phyloP scores from a whole-genome alignment of 148 eudicot species.

The Persicaria tinctoria region DNA sequence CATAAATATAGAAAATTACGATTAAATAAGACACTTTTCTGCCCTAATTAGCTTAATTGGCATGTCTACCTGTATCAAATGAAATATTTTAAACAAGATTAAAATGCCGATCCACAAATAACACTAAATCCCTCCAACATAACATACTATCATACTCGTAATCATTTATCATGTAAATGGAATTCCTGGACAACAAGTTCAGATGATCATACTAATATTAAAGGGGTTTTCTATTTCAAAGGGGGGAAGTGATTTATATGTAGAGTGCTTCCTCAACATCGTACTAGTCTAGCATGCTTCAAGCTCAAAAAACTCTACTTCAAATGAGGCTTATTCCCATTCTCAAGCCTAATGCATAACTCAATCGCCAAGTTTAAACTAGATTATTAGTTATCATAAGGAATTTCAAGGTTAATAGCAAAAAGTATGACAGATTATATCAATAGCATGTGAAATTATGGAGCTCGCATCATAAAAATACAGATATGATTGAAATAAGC shows the following conservation, averaged over 20 bases:
- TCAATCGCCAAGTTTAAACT: not conserved
- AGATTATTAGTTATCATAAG: not conserved
- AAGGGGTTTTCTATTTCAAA: not conserved
- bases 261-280: too few species aligned
- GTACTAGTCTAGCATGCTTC: too few species aligned
- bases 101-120: not conserved
- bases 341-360: not conserved
- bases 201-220: not conserved
- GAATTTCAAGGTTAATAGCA: not conserved
- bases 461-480: not conserved
- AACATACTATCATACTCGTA: not conserved
- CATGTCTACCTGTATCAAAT: conserved; percentile 62
- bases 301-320: too few species aligned
- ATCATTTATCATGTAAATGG: not conserved
- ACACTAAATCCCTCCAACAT: not conserved
- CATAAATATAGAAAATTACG: conserved; percentile 31
- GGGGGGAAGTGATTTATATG: not conserved
- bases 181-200: not conserved
- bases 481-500: not conserved
- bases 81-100: not conserved
- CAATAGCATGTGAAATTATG: not conserved
- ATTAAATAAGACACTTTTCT: conserved; percentile 93
- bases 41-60: conserved; percentile 70
- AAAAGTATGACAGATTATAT: not conserved
- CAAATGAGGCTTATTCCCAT: too few species aligned